phyloP scores from a whole-genome alignment of 2,329 filamentous ascomycete genomes.

The Ceratocystis destructans region DNA sequence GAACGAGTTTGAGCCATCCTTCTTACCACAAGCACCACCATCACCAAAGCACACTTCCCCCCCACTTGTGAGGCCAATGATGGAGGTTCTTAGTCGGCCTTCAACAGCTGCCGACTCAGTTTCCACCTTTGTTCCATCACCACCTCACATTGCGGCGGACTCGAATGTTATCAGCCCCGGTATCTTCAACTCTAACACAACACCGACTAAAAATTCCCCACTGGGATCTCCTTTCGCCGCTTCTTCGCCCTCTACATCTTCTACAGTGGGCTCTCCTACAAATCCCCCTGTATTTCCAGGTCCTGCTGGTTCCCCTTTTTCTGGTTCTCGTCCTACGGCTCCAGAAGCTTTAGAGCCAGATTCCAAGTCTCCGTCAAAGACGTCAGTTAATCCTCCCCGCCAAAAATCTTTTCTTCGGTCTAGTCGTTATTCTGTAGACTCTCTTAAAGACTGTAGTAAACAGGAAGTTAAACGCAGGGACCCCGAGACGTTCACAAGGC shows the following conservation, averaged over 20 bases:
- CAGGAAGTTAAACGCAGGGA: slow-evolving; percentile 6
- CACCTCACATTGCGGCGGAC: background rate
- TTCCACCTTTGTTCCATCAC: slow-evolving; percentile 12
- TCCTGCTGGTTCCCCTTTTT: background rate
- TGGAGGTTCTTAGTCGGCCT: slow-evolving; percentile 11
- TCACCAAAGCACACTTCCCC: background rate
- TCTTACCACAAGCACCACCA: background rate
- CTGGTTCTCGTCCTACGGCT: background rate
- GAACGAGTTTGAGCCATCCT: slow-evolving; percentile 14
- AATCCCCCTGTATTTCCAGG: background rate
- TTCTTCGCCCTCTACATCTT: background rate
- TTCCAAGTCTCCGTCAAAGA: slow-evolving; percentile 2
- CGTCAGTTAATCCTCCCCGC: background rate
- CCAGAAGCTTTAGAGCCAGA: background rate
- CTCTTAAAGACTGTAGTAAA: slow-evolving; percentile 3
- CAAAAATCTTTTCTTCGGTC: slow-evolving; percentile 12
- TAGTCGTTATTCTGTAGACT: slow-evolving; percentile 2
- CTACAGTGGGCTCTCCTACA: background rate
- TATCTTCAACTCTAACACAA: background rate
- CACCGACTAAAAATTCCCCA: background rate
- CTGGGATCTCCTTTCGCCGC: background rate
- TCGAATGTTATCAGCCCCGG: background rate
- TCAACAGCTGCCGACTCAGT: background rate
- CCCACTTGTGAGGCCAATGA: slow-evolving; percentile 15
- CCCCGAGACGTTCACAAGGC: background rate